Conservation (phyloP, 1,139 yeast species). For the Hansenula sp. region DNA sequence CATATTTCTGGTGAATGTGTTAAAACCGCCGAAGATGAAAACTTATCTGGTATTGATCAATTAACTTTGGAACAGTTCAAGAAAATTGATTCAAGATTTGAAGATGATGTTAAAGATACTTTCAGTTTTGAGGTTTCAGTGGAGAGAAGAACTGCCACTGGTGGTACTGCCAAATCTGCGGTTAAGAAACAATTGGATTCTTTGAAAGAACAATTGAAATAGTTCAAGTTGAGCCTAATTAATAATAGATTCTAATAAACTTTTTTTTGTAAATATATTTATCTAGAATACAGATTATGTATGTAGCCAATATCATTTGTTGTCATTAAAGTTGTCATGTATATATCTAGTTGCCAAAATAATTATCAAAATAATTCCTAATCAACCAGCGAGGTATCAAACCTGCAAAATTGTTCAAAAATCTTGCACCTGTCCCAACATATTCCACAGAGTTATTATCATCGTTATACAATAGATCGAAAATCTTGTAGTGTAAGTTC, state of each 20-base stretch:
- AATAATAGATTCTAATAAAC: too few species aligned
- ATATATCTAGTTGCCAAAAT: conserved; percentile 5
- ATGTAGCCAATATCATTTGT: too few species aligned
- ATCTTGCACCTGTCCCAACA: conserved; percentile 49
- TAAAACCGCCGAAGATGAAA: conserved; percentile 75
- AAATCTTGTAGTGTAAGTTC: conserved; percentile 49
- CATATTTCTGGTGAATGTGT: conserved; percentile 98
- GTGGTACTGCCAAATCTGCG: conserved; percentile 96
- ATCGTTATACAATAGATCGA: conserved; percentile 44
- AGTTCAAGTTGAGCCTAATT: too few species aligned
- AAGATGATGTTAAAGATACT: conserved; percentile 72
- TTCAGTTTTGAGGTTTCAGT: conserved; percentile 92
- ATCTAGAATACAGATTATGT: too few species aligned
- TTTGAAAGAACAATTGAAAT: conserved; percentile 32
- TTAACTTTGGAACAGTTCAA: conserved; percentile 74
- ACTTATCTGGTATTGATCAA: conserved; percentile 77
- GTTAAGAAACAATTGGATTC: conserved; percentile 65
- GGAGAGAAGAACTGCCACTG: conserved; percentile 93
- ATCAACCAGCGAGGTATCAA: conserved; percentile 23
- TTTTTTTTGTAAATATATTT: background rate
- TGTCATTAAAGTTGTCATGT: too few species aligned
- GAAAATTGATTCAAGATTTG: conserved; percentile 75
- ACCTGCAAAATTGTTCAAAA: conserved; percentile 31
- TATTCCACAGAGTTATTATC: conserved; percentile 31
- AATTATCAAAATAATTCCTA: conserved; percentile 11